Base-by-base conservation (phyloP, 352 stramenopile genomes). In the Phytophthora litchii region DNA sequence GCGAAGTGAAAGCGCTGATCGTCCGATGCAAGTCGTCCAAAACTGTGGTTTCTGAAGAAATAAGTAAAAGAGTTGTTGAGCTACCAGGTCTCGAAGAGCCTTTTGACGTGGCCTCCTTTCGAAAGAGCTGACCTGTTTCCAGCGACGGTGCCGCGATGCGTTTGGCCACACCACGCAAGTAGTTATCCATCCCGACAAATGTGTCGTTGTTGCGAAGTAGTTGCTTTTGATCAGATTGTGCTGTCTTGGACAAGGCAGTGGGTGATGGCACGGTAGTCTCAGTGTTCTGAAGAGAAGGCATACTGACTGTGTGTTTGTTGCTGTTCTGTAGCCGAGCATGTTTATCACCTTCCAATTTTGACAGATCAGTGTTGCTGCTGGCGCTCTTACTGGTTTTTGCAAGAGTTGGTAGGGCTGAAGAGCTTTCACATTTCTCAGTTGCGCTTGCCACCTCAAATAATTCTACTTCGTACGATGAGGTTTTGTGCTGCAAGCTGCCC, bases 101-200 rank as follows among this genome's bases (percentile, higher is more conserved):
- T 36, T 47, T 60, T 14, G 32, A 17, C 23, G 31, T 44, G 17
- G 25, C 9, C 29, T 3, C 42, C 58, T 67, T 10, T 32, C 54
- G 55, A 42, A 89, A 91, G 42, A 89, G 70, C 37, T 76, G 56
- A 5, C 61, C 75, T 58, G 76, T 65, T 16, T 66, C 42, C 5
- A 88, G 54, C 23, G 37, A 34, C 1, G 52, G 29, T 14, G 74
- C 54, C 31, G 80, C 43, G 13, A 89, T 82, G 41, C 70, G 71
- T 56, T 75, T 85, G 55, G 63, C 81, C 49, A 83, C 56, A 9
- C 81, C 81, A 4, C 81, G 76, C 40, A 89, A 66, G 54, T 89
- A 91, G 34, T 76, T 82, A 32, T 91, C 78, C 53, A 91, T 73
- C 1, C 70, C 69, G 10, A 80, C 60, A 47, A 70, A 63, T 0